phyloP scores from a whole-genome alignment of 1,284 basidiomycete species.

The Austroboletus niveus region DNA sequence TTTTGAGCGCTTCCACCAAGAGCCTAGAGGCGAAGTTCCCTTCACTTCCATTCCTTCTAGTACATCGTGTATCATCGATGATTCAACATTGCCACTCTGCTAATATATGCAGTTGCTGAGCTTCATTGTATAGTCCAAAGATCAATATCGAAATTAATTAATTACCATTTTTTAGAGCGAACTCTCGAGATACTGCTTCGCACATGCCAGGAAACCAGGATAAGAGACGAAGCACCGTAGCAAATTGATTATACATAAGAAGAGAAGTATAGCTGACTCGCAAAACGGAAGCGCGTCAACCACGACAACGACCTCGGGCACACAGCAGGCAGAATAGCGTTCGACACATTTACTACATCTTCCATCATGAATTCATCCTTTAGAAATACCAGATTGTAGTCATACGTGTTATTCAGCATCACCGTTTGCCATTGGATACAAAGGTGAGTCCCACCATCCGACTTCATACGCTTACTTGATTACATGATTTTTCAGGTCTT shows the following conservation, averaged over 20 bases:
- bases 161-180: not conserved
- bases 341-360: not conserved
- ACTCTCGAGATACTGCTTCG: not conserved
- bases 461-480: slow-evolving; percentile 1
- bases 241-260: not conserved
- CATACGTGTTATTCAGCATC: slow-evolving; percentile 9
- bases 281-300: not conserved
- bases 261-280: not conserved
- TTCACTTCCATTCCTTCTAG: not conserved
- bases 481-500: not conserved
- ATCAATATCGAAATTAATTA: not conserved
- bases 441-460: not conserved
- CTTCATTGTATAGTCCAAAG: not conserved
- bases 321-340: not conserved
- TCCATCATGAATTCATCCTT: not conserved
- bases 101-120: not conserved
- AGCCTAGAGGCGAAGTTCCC: not conserved
- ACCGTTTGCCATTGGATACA: slow-evolving; percentile 13
- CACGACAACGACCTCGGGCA: slow-evolving; percentile 5
- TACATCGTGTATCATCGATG: slow-evolving; percentile 5
- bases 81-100: not conserved
- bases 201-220: slow-evolving; percentile 12
- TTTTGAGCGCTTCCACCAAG: slow-evolving; percentile 1
- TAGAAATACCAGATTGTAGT: not conserved
- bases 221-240: slow-evolving; percentile 3